Conservation (phyloP, 331 rosid species). For the Pyrus hybrid region DNA sequence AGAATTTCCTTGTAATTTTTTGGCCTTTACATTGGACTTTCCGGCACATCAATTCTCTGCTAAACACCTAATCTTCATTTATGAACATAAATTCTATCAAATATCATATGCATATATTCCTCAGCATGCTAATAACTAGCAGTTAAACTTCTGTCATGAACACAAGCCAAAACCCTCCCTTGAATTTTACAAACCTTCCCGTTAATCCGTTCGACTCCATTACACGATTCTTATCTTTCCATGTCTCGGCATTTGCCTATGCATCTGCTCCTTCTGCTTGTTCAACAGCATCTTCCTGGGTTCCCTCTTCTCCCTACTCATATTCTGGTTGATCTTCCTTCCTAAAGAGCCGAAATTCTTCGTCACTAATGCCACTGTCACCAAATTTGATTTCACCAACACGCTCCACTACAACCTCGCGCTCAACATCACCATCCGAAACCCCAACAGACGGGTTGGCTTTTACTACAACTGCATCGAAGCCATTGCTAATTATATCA, state of each 20-base stretch:
- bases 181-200: background rate
- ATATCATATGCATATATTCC: background rate
- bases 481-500: conserved; percentile 13
- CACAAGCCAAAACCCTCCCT: background rate
- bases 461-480: conserved; percentile 15
- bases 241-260: background rate
- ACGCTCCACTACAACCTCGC: conserved; percentile 20
- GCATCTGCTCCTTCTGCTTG: background rate
- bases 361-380: conserved; percentile 19
- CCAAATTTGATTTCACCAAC: conserved; percentile 21
- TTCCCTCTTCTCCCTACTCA: background rate
- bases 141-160: background rate
- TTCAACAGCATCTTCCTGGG: background rate
- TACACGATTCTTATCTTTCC: background rate
- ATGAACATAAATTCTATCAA: background rate
- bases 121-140: background rate
- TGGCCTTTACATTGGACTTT: background rate
- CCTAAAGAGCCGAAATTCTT: background rate
- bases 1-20: background rate
- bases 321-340: background rate
- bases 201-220: background rate
- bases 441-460: conserved; percentile 25
- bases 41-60: background rate
- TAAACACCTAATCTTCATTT: background rate
- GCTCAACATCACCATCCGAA: conserved; percentile 22